Conservation (phyloP, 306 rosid species). For the Boehmeria nivea region DNA sequence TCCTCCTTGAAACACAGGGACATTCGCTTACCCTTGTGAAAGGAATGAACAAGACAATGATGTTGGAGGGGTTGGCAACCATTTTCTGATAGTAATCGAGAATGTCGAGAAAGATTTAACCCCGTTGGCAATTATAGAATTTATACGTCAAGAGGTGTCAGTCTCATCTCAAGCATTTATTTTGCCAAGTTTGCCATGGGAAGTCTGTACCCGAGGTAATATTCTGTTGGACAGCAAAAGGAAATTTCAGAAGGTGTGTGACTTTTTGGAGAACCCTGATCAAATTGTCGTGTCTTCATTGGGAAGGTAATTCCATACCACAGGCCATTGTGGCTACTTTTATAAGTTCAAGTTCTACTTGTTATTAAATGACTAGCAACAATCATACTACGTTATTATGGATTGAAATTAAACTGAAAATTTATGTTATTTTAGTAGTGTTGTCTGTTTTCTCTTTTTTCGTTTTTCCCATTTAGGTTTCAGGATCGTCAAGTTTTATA, state of each 20-base stretch:
- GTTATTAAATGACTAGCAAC: too few species aligned
- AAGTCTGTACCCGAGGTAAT: constrained; percentile 42
- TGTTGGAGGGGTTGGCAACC: constrained; percentile 36
- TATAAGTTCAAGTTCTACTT: too few species aligned
- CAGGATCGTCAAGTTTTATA: too few species aligned
- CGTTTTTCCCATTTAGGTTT: too few species aligned
- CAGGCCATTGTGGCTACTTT: neutral
- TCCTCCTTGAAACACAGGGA: constrained; percentile 13
- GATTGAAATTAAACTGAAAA: too few species aligned
- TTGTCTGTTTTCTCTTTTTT: too few species aligned
- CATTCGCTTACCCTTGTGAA: constrained; percentile 12
- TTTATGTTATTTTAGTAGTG: too few species aligned
- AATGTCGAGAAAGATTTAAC: constrained; percentile 54
- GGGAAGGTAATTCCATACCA: constrained; percentile 48
- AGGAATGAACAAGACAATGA: constrained; percentile 30
- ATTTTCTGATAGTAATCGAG: constrained; percentile 48
- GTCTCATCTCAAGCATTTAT: constrained; percentile 44
- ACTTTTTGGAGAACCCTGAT: constrained; percentile 49
- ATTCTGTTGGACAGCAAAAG: constrained; percentile 39
- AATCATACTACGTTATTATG: too few species aligned
- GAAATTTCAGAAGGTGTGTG: constrained; percentile 32
- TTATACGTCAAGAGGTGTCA: constrained; percentile 38
- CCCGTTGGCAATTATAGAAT: constrained; percentile 40
- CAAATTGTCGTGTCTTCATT: constrained; percentile 47
- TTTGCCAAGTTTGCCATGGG: constrained; percentile 38